phyloP scores from a whole-genome alignment of 2,329 filamentous ascomycete genomes.

The Colletotrichum abscissum region DNA sequence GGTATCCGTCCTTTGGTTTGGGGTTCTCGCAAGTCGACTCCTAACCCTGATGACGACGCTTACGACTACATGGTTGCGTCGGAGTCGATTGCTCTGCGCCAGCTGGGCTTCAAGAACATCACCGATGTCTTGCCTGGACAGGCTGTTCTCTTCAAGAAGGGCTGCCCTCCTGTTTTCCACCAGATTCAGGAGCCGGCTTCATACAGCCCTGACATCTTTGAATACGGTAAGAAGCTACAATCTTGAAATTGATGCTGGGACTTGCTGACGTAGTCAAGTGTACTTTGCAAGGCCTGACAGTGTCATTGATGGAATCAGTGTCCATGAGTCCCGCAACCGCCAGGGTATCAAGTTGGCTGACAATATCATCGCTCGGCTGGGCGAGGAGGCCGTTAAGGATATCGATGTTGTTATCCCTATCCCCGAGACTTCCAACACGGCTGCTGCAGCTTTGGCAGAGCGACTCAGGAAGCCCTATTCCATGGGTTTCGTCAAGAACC shows the following conservation, averaged over 20 bases:
- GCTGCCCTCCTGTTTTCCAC: conserved; percentile 76
- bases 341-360: conserved; percentile 88
- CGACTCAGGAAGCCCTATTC: conserved; percentile 80
- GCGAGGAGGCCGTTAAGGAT: conserved; percentile 75
- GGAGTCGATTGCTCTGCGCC: conserved; percentile 84
- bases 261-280: conserved; percentile 57
- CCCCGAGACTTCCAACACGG: conserved; percentile 78
- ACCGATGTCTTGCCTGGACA: conserved; percentile 84
- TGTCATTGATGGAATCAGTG: conserved; percentile 87
- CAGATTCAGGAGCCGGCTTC: conserved; percentile 76
- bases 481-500: conserved; percentile 89
- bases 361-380: conserved; percentile 75
- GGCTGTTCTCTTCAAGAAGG: conserved; percentile 87
- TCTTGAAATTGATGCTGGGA: neutral
- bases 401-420: conserved; percentile 90
- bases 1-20: conserved; percentile 87
- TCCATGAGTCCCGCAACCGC: conserved; percentile 84
- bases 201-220: conserved; percentile 88
- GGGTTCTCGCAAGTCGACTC: conserved; percentile 72
- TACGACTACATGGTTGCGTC: conserved; percentile 93
- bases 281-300: conserved; percentile 89
- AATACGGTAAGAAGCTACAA: conserved; percentile 46
- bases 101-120: conserved; percentile 83
- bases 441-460: conserved; percentile 81
- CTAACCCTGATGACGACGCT: conserved; percentile 68